Evolutionary conservation across 352 stramenopile species (phyloP), one percentile per base, ranked within the genome.

Genomic region (Phytopythium ostracodes): DNA sequence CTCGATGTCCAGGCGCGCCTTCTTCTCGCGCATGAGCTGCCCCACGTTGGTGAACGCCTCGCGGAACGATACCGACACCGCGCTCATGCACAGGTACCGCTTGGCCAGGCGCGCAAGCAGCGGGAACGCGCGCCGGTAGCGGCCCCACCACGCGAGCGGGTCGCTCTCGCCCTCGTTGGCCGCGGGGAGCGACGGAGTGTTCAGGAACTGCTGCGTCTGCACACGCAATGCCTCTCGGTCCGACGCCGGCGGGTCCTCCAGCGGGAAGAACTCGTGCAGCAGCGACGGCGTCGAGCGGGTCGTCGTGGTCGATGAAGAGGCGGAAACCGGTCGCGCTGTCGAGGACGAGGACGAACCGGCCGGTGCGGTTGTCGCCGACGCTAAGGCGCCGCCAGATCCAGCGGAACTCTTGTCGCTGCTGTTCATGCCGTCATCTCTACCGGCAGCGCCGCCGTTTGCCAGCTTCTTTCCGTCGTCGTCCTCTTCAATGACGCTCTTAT

Each of bases 121-220:
- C 31, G 82, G 82, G 51, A 91, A 91, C 40, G 80, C 70, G 7
- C 81, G 82, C 40, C 84, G 77, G 40, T 92, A 89, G 4, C 83
- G 79, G 64, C 76, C 87, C 84, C 84, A 94, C 84, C 84, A 94
- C 54, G 89, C 82, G 2, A 94, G 70, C n/a, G 82, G 82, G 35
- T 94, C 84, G 56, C 88, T 87, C 59, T 89, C 84, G 42, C 67
- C 76, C 54, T 91, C 76, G 60, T 91, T 78, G 4, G 81, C 88
- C 5, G 82, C 74, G 10, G 82, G 79, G 9, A 91, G 56, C 12
- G 73, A 80, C 1, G 84, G 80, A 0, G 84, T 89, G 53, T 89
- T 80, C 31, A 94, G 59, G 52, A 91, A 93, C 27, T 87, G 77
- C 63, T 89, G 77, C 33, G 89, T 76, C 44, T 91, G 79, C 7